Base-by-base conservation (phyloP, 352 stramenopile species). In the Globisporangium echinulatum region DNA sequence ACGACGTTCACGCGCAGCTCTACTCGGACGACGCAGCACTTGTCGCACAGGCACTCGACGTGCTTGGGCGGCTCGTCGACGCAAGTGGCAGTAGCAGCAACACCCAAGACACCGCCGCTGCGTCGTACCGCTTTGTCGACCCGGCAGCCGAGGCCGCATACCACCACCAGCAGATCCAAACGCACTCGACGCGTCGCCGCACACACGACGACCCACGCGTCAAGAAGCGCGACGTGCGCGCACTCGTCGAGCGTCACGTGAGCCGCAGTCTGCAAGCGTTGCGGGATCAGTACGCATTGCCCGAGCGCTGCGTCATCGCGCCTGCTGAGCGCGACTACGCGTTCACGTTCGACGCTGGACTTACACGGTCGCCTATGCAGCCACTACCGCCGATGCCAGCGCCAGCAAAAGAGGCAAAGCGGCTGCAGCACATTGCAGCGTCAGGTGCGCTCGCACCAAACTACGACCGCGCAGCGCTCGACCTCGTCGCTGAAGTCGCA, bases 401-500 rank as follows among this genome's bases (percentile, higher is more conserved):
- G 1, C 15, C 53, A 0, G 44, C 67, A 19, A 86, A 85, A 47
- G 77, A 88, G 43, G 60, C 65, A 1, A 54, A 58, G 37, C 79
- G 79, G 39, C 61, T 89, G 6, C 40, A 73, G 25, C 67, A 71
- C 55, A 79, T 89, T 40, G 49, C 73, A 48, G 63, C 74, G 36
- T 73, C 63, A 82, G 55, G 50, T 59, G 7, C n/a, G 47, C 7
- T 62, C 71, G 36, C 84, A 8, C 46, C 46, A 4, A 14, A 14
- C 3, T 49, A 81, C 61, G 79, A 89, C 62, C 70, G 63, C 25
- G 56, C 67, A 5, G 77, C 77, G 17, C 57, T 88, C 13, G 71
- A 87, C 17, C 51, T 88, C 63, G 67, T 88, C 36, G 77, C 73
- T 0, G 66, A 87, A 50, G 66, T 87, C 47, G 77, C 77, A 11